These are phyloP conservation scores for Fomes fomentarius DNA, from an alignment of 1,284 basidiomycete species.

Conservation along the genomic window DNA sequence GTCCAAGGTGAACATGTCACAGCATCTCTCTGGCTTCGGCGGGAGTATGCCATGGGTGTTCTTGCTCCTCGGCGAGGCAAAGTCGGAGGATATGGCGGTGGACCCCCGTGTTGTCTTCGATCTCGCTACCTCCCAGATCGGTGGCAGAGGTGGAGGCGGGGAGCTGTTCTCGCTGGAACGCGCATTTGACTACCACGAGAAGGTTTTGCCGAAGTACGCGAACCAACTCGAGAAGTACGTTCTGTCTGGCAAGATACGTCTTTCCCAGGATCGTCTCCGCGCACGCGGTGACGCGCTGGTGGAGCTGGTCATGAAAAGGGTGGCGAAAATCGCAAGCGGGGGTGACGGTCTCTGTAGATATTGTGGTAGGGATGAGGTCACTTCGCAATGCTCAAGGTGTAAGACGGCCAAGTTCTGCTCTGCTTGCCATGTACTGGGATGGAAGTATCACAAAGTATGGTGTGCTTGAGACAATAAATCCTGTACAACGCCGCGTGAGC, in stretches of 20 bases:
- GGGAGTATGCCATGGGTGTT: slow-evolving; percentile 23
- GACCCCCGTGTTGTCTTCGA: slow-evolving; percentile 27
- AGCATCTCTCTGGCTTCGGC: slow-evolving; percentile 24
- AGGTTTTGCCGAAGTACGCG: slow-evolving; percentile 23
- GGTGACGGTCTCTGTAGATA: slow-evolving; percentile 25
- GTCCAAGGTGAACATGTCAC: slow-evolving; percentile 13
- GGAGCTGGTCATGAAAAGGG: slow-evolving; percentile 18
- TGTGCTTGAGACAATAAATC: slow-evolving; percentile 8
- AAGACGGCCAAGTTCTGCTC: slow-evolving; percentile 25
- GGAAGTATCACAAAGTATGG: slow-evolving; percentile 30
- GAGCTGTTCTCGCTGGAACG: slow-evolving; percentile 29
- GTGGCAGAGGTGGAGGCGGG: slow-evolving; percentile 23
- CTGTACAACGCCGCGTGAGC: background rate
- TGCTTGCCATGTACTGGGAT: slow-evolving; percentile 20
- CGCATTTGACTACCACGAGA: slow-evolving; percentile 24
- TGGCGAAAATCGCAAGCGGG: slow-evolving; percentile 20
- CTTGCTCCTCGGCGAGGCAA: slow-evolving; percentile 21
- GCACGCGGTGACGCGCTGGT: slow-evolving; percentile 19
- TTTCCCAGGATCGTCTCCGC: slow-evolving; percentile 13
- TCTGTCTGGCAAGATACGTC: slow-evolving; percentile 19
- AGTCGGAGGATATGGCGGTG: slow-evolving; percentile 14
- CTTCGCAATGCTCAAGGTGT: slow-evolving; percentile 26
- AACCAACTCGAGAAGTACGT: slow-evolving; percentile 19
- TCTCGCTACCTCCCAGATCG: slow-evolving; percentile 25
- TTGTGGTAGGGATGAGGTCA: slow-evolving; percentile 25